Evolutionary conservation across 1,284 basidiomycete genomes (phyloP), one percentile per base, ranked within the genome.

Genomic region (Termitomyces sp.): DNA sequence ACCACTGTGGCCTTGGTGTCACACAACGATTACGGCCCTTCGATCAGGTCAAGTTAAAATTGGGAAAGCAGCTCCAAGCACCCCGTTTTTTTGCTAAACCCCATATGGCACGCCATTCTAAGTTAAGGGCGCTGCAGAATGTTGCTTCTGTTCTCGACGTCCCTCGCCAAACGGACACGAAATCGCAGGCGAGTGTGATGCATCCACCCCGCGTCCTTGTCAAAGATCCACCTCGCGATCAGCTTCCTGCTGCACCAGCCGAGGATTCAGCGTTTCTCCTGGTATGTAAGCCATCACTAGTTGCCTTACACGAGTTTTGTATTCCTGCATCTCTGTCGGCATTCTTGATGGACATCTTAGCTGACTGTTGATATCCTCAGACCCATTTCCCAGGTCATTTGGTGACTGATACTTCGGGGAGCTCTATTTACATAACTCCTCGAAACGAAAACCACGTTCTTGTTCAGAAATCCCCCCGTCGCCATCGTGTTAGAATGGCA

Each of bases 401-500:
- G 31, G 44, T 55, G 18, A 38, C 40, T 38, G 18, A n/a, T 48
- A 45, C 46, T 16, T 37, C 45, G 47, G 50, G 45, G 19, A 54
- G 48, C 35, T 49, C 55, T 14, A 24, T 61, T 56, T 58, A 58
- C 55, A 50, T 58, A 55, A 55, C 57, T 34, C 40, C 44, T 49
- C 48, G 43, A 37, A 51, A 48, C 24, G 28, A 52, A 41, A 43
- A 39, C 48, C 46, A 33, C 50, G 24, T 34, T 48, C 21, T 52
- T 30, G 34, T 50, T 42, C 39, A 44, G 39, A 47, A 52, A 24
- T 42, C 50, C 49, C 43, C 52, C 46, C 55, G 47, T 26, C 54
- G 49, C 21, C 50, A 33, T 45, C 49, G 50, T 42, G 49, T 51
- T 54, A 56, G 49, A 39, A 68, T 67, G 66, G 60, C 72, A 39